Conservation (phyloP, 2,329 filamentous ascomycete genomes). For the Sarocladiaceae sp. region DNA sequence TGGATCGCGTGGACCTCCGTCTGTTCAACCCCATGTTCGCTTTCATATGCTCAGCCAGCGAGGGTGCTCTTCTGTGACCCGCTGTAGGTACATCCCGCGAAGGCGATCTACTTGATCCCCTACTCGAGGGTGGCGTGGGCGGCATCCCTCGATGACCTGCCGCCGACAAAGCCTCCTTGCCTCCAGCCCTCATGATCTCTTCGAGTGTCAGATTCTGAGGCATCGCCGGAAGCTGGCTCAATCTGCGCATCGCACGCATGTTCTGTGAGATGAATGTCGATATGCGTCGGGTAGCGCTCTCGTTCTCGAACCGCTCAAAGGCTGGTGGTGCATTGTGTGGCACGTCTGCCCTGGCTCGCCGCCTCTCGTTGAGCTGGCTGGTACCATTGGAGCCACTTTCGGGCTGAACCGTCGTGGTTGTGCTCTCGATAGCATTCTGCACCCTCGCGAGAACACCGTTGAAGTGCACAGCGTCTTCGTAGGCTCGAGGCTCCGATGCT, state of each 20-base stretch:
- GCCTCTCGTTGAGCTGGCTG: constrained; percentile 4
- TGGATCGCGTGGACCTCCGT: background rate
- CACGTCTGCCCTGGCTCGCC: background rate
- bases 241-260: constrained; percentile 8
- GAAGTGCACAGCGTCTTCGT: constrained; percentile 1
- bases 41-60: background rate
- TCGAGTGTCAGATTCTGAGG: background rate
- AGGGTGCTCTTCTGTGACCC: background rate
- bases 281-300: constrained; percentile 7
- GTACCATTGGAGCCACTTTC: background rate
- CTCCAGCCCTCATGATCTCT: background rate
- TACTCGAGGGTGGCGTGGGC: constrained; percentile 9
- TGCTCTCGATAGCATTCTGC: background rate
- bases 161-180: background rate
- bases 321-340: constrained; percentile 3
- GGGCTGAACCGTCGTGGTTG: background rate
- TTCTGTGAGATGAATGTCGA: constrained; percentile 8
- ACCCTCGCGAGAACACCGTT: constrained; percentile 7
- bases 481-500: background rate
- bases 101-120: constrained; percentile 5
- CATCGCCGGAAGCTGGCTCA: constrained; percentile 1
- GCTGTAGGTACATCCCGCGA: background rate
- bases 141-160: background rate
- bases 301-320: constrained; percentile 9
- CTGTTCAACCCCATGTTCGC: constrained; percentile 1